Evolutionary conservation across 1,284 basidiomycete genomes (phyloP), one percentile per base, ranked within the genome.

Genomic region (Violaceomyces palustris): DNA sequence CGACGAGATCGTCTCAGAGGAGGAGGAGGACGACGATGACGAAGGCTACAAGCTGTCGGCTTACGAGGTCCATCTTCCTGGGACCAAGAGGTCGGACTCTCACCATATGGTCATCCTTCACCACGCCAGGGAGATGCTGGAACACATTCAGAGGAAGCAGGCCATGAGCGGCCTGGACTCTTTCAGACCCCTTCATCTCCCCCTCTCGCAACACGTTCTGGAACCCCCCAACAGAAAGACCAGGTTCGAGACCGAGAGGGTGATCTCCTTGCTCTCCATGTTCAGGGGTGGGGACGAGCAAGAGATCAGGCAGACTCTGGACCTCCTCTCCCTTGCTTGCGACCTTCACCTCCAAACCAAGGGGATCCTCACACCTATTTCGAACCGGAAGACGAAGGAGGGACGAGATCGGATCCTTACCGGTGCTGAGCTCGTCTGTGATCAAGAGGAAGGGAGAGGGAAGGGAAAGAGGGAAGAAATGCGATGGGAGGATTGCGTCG

Each of bases 101-200:
- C 52, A 64, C 29, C 61, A 64, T 22, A 45, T 64, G 4, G 42
- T 41, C 37, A 40, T 61, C 12, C 22, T 58, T 3, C 54, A 54
- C 21, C 38, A 53, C 15, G 51, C 57, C 3, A 27, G 50, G 21
- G 58, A 64, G 38, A 44, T 58, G 21, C 52, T 64, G 10, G 61
- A 61, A 29, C 57, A 64, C 29, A 36, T 61, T 2, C 61, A 57
- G 30, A n/a, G 51, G 30, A 44, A 50, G 26, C 45, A 64, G 26
- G 58, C 58, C 15, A 61, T 64, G 57, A 18, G 35, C 1, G 38
- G 42, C 5, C n/a, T 42, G 17, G 31, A 21, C 17, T 50, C 5
- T n/a, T 34, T 3, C 27, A 17, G 23, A n/a, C n/a, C n/a, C n/a
- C n/a, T n/a, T n/a, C n/a, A n/a, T n/a, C n/a, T n/a, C n/a, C n/a